Base-by-base conservation (phyloP, 2,329 filamentous ascomycete genomes). In the Penicillium sp. region DNA sequence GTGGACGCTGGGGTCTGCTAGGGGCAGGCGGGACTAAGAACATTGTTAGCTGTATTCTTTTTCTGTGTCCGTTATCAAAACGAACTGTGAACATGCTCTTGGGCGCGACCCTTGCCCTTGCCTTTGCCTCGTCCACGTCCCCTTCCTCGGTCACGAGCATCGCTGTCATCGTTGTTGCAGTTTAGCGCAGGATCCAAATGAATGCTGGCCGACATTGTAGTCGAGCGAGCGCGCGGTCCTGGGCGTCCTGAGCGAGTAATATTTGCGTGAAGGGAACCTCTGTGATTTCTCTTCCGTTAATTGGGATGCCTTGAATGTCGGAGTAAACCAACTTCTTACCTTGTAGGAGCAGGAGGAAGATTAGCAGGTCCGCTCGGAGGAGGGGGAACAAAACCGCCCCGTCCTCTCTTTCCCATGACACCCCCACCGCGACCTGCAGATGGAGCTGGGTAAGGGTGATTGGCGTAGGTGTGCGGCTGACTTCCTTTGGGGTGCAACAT, bases 111-210 rank as follows among this genome's bases (percentile, higher is more conserved):
- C 31, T n/a, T 43, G 3, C 31, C 39, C 7, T 24, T 51, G 20
- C 20, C 31, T 11, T 29, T 20, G 9, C 13, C 10, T 11, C 29
- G 31, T 5, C 39, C 31, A 10, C 31, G 31, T 26, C 38, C 39
- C 24, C 29, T 44, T 44, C 29, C 49, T 43, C 39, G 29, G 5
- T 35, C 49, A 14, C 11, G 29, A 13, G 31, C 5, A 29, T 45
- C 49, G 14, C 16, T 20, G 16, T 35, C n/a, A 7, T 29, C 31
- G 8, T 35, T 51, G 16, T 51, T 51, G 31, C 39, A 26, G 20
- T 45, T 51, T 3, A 51, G n/a, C 9, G 49, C 49, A n/a, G 49
- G 49, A 18, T 51, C 49, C 22, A 51, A 18, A 24, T 43, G 20
- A 32, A 20, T 18, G 11, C 49, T 14, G 11, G 38, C 16, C 8